Evolutionary conservation across 805 yeast genomes (phyloP), one percentile per base, ranked within the genome.

Genomic region (Millerozyma miso): DNA sequence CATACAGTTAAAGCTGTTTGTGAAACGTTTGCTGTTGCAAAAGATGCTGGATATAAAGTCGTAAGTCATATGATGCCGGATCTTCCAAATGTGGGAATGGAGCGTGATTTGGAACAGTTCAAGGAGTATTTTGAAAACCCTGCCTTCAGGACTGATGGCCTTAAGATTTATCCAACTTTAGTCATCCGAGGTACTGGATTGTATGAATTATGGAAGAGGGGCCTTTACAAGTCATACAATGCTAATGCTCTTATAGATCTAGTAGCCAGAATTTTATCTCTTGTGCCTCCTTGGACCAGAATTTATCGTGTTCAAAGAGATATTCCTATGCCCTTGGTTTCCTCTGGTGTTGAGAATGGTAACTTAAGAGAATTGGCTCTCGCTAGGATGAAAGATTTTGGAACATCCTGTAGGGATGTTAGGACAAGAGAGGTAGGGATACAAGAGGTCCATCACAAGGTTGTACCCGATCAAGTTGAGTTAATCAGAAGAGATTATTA

Each of bases 31-130:
- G 87, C 88, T 1, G 80, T 85, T 37, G 95, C 98, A n/a, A 93
- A 93, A 61, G 99, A 93, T 65, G 91, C 99, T 1, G 99, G 99
- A 12, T 93, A 90, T 66, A 93, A 93, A 62, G 96, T 93, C 41
- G 99, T 93, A 18, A 83, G 95, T 51, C 99, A 93, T 68, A 93
- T 93, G 99, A 93, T 93, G 99, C 99, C 99, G 13, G 99, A 93
- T 71, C 74, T 93, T 55, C 99, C 99, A 14, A 93, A 93, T 58
- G 97, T 93, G 45, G 99, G 98, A 15, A 88, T 91, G 96, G 99
- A 93, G 67, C 79, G 99, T 62, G 99, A 93, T 62, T 70, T 91
- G 45, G 96, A 89, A 58, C 99, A 93, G 67, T 93, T 93, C 60
- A 80, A 84, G 56, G 99, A 93, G 62, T 93, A 93, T 69, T 93